Evolutionary conservation across 2,329 filamentous ascomycete species (phyloP).

Genomic region (Pyrenophora teres): DNA sequence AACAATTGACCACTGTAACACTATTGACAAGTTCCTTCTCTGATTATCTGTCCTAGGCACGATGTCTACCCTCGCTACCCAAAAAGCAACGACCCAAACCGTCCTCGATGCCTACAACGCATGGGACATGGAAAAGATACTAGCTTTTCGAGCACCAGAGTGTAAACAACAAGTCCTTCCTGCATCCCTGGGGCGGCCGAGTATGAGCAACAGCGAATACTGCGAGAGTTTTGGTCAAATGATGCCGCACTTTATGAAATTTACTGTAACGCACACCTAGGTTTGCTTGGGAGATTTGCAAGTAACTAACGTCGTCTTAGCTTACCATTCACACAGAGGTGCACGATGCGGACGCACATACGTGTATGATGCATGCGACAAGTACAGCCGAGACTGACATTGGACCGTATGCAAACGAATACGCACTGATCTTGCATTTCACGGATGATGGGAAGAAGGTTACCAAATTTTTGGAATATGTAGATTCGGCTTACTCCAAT

Average conservation of each 20-base stretch:
- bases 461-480: slow-evolving; percentile 2
- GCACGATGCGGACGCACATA: background rate
- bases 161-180: slow-evolving; percentile 7
- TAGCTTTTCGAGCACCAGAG: slow-evolving; percentile 6
- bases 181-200: slow-evolving; percentile 2
- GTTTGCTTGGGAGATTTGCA: background rate
- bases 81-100: slow-evolving; percentile 5
- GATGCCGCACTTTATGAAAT: slow-evolving; percentile 4
- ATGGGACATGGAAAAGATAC: slow-evolving; percentile 6
- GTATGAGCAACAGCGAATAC: slow-evolving; percentile 9
- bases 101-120: slow-evolving; percentile 10
- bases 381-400: slow-evolving; percentile 3
- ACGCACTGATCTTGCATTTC: slow-evolving; percentile 3
- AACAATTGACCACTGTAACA: background rate
- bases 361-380: slow-evolving; percentile 1
- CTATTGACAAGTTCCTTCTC: background rate
- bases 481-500: slow-evolving; percentile 3
- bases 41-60: background rate
- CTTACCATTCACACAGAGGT: background rate
- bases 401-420: slow-evolving; percentile 3
- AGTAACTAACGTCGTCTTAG: background rate
- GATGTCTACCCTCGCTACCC: slow-evolving; percentile 4
- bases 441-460: slow-evolving; percentile 5
- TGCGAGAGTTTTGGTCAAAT: background rate
- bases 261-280: slow-evolving; percentile 2